Conservation (phyloP, 495 filamentous ascomycete species). For the Lasiosphaeria miniovina region DNA sequence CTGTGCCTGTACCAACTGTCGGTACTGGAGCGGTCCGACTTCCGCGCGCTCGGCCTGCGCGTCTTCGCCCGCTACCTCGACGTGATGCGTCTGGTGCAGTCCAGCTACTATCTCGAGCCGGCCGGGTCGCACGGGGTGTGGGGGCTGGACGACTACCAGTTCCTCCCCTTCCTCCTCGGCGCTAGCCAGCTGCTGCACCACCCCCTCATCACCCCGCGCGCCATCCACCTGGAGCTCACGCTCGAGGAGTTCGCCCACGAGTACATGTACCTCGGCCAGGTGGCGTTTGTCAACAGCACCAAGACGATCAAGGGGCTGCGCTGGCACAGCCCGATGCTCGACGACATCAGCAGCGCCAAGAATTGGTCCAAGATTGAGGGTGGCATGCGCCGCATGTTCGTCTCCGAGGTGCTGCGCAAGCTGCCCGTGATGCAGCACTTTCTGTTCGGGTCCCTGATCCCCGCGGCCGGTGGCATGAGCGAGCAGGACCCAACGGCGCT, state of each 20-base stretch:
- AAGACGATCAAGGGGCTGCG: conserved; percentile 94
- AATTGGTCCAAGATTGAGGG: conserved; percentile 89
- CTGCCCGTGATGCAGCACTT: conserved; percentile 99
- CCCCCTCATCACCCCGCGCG: conserved; percentile 78
- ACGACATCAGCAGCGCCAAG: conserved; percentile 92
- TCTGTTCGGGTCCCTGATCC: conserved; percentile 79
- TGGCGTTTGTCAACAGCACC: conserved; percentile 88
- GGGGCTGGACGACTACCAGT: conserved; percentile 98
- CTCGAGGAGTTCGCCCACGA: conserved; percentile 82
- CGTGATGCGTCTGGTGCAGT: conserved; percentile 78
- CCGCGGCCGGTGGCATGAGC: conserved; percentile 79
- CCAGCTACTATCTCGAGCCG: conserved; percentile 90
- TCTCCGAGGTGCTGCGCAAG: conserved; percentile 88
- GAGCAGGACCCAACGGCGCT: conserved; percentile 45
- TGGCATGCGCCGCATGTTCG: conserved; percentile 96
- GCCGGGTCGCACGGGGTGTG: conserved; percentile 95
- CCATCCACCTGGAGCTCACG: conserved; percentile 80
- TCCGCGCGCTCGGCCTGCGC: conserved; percentile 66
- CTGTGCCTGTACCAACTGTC: conserved; percentile 82
- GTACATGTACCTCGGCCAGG: conserved; percentile 87
- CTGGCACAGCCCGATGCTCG: conserved; percentile 98
- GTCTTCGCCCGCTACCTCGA: conserved; percentile 79
- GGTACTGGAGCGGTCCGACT: conserved; percentile 60
- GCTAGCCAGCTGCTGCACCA: conserved; percentile 86
- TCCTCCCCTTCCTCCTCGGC: conserved; percentile 92